Evolutionary conservation across 495 filamentous ascomycete species (phyloP).

Genomic region (Penicillium soppii): DNA sequence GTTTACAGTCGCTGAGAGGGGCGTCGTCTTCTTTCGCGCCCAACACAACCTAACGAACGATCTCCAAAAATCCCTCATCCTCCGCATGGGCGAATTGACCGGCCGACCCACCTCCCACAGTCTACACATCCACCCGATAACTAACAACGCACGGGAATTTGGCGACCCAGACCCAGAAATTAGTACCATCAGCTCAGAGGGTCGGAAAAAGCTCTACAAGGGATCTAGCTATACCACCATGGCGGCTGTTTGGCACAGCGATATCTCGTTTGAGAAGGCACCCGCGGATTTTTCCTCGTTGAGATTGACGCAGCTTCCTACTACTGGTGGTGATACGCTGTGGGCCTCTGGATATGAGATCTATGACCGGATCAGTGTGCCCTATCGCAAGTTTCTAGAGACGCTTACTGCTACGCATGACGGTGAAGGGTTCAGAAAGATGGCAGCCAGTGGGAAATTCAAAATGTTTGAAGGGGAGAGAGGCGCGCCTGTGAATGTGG

Average conservation of each 20-base stretch:
- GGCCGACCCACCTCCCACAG: conserved; percentile 54
- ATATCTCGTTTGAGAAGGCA: conserved; percentile 62
- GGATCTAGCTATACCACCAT: conserved; percentile 66
- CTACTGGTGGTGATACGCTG: conserved; percentile 65
- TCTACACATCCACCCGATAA: conserved; percentile 59
- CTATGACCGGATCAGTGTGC: conserved; percentile 65
- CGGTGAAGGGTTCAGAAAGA: too few species aligned
- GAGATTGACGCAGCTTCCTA: conserved; percentile 54
- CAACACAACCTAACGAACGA: conserved; percentile 63
- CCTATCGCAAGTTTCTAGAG: conserved; percentile 64
- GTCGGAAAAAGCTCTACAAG: too few species aligned
- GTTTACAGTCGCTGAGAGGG: conserved; percentile 61
- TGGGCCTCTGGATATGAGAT: conserved; percentile 73
- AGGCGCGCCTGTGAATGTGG: conserved; percentile 65
- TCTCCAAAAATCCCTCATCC: conserved; percentile 60
- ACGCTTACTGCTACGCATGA: conserved; percentile 57
- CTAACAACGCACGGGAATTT: too few species aligned
- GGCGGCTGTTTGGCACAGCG: conserved; percentile 55
- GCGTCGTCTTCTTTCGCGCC: conserved; percentile 72
- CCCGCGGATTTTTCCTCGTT: conserved; percentile 61
- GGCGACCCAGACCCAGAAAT: conserved; percentile 53
- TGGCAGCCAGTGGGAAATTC: too few species aligned
- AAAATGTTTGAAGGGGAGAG: conserved; percentile 39
- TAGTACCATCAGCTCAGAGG: too few species aligned
- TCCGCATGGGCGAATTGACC: conserved; percentile 56